Conservation (phyloP, 1,139 yeast genomes). For the Candida neerlandica region DNA sequence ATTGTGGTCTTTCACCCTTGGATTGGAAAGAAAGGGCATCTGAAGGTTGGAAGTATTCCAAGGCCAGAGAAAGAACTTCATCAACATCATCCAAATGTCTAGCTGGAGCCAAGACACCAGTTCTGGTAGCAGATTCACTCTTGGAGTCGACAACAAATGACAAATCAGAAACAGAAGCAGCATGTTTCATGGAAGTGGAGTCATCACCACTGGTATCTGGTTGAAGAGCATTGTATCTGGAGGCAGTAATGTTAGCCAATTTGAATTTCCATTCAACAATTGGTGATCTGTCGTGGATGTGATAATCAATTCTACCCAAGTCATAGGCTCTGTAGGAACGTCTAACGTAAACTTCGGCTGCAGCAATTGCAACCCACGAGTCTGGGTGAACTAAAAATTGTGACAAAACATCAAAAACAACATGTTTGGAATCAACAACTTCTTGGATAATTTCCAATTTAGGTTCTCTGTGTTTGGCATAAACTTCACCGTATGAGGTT, state of each 20-base stretch:
- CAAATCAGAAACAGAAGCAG: conserved; percentile 90
- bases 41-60: conserved; percentile 64
- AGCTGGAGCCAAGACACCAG: conserved; percentile 86
- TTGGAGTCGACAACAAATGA: conserved; percentile 76
- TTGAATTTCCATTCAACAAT: conserved; percentile 89
- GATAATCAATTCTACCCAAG: conserved; percentile 72
- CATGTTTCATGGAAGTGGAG: conserved; percentile 64
- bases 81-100: conserved; percentile 88
- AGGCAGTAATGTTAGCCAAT: conserved; percentile 57
- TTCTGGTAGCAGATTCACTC: conserved; percentile 60
- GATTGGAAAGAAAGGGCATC: conserved; percentile 45
- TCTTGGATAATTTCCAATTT: conserved; percentile 79
- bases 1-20: conserved; percentile 38
- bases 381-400: conserved; percentile 86
- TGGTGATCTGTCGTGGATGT: conserved; percentile 61
- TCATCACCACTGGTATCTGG: conserved; percentile 30
- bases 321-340: conserved; percentile 97
- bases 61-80: conserved; percentile 74
- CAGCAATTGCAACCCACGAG: conserved; percentile 91
- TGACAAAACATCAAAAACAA: conserved; percentile 92
- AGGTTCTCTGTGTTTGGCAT: conserved; percentile 78
- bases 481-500: conserved; percentile 82
- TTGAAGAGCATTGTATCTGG: conserved; percentile 70
- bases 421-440: conserved; percentile 93
- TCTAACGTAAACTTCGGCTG: conserved; percentile 94